Percentiles rank a stretch among this genome's conserved stretches.
Evolutionary conservation across 371 early-diverging fungal genomes (phyloP).

Genomic region (Mucor circinelloides): DNA sequence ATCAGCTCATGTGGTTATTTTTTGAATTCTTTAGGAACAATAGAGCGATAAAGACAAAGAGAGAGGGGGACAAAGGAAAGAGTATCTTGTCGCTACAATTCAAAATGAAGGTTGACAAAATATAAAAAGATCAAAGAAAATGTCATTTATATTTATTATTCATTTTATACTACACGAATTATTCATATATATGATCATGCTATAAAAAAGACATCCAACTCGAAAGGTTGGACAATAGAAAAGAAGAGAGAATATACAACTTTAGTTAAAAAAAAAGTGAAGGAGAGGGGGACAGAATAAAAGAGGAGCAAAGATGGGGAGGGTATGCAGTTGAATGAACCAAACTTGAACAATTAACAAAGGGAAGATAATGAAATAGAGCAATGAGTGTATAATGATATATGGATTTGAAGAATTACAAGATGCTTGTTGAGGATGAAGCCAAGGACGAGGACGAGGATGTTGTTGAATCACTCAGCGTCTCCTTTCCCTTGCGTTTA

Average conservation of each 20-base stretch:
- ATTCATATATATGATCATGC: not conserved
- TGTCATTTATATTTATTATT: not conserved
- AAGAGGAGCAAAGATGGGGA: not conserved
- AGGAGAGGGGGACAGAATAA: not conserved
- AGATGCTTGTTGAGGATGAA: not conserved
- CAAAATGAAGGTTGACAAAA: not conserved
- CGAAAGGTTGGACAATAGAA: not conserved
- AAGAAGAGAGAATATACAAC: not conserved
- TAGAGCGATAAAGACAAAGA: not conserved
- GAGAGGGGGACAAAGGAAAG: too few relatives aligned
- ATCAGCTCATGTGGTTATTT: not conserved
- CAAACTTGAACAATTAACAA: not conserved
- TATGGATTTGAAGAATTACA: not conserved
- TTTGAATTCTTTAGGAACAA: not conserved
- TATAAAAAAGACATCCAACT: not conserved
- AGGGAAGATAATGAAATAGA: not conserved
- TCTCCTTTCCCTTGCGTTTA: slow-evolving; percentile 10
- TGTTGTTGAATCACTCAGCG: not conserved
- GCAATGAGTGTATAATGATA: not conserved
- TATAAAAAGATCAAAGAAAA: not conserved
- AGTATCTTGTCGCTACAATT: not conserved
- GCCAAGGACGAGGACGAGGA: not conserved
- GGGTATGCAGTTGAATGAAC: not conserved
- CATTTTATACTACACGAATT: not conserved
- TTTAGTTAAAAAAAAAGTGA: not conserved